Evolutionary conservation across 768 basidiomycete species (phyloP).

Genomic region (Boletus sp.): DNA sequence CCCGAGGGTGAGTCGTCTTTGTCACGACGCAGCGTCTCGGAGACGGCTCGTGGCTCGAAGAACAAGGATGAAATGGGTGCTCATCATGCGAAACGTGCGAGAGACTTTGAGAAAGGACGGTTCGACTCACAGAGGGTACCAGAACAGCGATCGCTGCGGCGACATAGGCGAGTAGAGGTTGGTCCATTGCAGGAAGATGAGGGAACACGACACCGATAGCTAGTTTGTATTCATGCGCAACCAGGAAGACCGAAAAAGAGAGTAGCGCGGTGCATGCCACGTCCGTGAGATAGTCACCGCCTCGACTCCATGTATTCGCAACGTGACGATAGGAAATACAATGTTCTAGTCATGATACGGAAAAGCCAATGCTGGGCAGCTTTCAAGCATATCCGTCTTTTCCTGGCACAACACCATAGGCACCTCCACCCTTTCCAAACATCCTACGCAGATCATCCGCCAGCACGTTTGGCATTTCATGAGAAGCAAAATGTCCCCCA

Average conservation of each 20-base stretch:
- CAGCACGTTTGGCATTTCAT: constrained; percentile 48
- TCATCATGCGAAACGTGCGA: constrained; percentile 47
- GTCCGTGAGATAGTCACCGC: no score
- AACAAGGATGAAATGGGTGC: constrained; percentile 85
- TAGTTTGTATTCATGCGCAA: constrained; percentile 11
- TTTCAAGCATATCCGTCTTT: constrained; percentile 39
- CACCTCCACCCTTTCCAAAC: constrained; percentile 53
- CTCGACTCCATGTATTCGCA: background rate
- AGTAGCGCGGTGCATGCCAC: background rate
- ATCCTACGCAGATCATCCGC: constrained; percentile 52
- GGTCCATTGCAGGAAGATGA: constrained; percentile 22
- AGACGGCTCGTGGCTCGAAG: constrained; percentile 72
- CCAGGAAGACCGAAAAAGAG: background rate
- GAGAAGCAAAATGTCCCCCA: constrained; percentile 61
- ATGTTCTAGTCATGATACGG: background rate
- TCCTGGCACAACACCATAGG: constrained; percentile 46
- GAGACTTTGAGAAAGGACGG: background rate
- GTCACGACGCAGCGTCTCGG: constrained; percentile 50
- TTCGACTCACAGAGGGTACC: constrained; percentile 30
- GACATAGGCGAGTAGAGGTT: constrained; percentile 20
- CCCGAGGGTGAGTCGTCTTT: constrained; percentile 63
- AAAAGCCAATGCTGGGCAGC: background rate
- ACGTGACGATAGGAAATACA: background rate
- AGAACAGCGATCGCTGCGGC: constrained; percentile 22
- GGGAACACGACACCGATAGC: no score